Base-by-base conservation (phyloP, 768 basidiomycete species). In the Royoungia palumana region DNA sequence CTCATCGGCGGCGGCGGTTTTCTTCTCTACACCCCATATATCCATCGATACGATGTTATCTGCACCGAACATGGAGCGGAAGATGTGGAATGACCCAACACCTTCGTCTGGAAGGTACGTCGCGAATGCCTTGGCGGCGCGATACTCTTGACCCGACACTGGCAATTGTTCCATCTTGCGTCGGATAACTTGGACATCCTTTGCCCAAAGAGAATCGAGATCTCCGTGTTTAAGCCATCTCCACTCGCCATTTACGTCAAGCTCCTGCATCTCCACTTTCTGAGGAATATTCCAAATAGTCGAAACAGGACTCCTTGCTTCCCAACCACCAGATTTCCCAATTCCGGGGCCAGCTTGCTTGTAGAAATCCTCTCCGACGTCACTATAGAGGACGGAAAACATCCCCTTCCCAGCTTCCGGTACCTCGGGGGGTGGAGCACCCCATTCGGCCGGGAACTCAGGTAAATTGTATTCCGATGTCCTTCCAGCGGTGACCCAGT, bases 321-420 rank as follows among this genome's bases (percentile, higher is more conserved):
- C 60, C 81, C 81, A 83, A 4, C 81, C 80, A 14, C 64, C 62
- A 6, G 45, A 49, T 4, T 59, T 41, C 7, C 51, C 56, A 8
- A 46, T 52, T 7, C 56, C 61, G 1, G 73, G 72, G 0, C 78
- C 78, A 41, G 72, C 69, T 13, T 51, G 47, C 24, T 49, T 54
- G 62, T 82, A 83, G 60, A 80, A 78, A 0, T 62, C 49, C 6
- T 50, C 46, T 14, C 80, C 80, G 28, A 82, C 63, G 46, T 81
- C 80, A 53, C 76, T 81, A 64, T 76, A 82, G 17, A 82, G 67
- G 13, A 69, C 62, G 4, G 79, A 81, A 55, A 81, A 77, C 27
- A 51, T 42, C 2, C 66, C 81, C 37, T 74, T 67, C 9, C 73
- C 74, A 1, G 68, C 61, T 2, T 59, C 62, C 2, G 56, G 35